phyloP scores from a whole-genome alignment of 1,284 basidiomycete species.

The Microstroma glucosiphilum region DNA sequence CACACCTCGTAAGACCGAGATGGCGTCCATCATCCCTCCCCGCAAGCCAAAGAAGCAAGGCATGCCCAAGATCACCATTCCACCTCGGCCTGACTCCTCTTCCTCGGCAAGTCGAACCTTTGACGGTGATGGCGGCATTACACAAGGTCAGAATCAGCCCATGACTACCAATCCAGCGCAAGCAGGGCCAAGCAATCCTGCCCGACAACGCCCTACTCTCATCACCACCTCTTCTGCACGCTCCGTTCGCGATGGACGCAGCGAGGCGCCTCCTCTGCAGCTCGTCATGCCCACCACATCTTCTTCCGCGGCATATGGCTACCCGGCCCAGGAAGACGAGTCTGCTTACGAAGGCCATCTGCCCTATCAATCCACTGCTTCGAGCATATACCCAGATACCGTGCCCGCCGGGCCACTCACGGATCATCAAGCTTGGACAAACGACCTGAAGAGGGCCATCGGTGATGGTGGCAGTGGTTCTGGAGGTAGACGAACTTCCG shows the following conservation, averaged over 20 bases:
- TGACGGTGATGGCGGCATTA: no score
- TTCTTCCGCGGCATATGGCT: no score
- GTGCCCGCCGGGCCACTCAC: conserved; percentile 14
- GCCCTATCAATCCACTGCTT: conserved; percentile 13
- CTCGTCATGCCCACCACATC: no score
- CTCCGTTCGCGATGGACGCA: conserved; percentile 10
- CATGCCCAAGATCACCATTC: conserved; percentile 45
- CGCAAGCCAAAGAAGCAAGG: conserved; percentile 36
- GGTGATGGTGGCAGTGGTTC: conserved; percentile 13
- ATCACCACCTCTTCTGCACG: conserved; percentile 8
- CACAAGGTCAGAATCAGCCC: no score
- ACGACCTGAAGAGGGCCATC: conserved; percentile 41
- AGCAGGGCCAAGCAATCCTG: no score
- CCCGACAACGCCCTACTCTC: no score
- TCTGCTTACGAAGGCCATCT: no score
- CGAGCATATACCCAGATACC: conserved; percentile 38
- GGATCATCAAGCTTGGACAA: conserved; percentile 34
- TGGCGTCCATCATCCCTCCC: conserved; percentile 41
- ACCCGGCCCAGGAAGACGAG: no score
- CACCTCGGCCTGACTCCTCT: conserved; percentile 14
- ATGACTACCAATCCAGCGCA: background rate
- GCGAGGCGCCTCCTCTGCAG: conserved; percentile 6
- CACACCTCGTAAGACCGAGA: no score
- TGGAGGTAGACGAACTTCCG: background rate
- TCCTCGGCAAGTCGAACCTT: background rate